Conservation (phyloP, 108 stramenopile genomes). For the Nannochloropsis oceanica region DNA sequence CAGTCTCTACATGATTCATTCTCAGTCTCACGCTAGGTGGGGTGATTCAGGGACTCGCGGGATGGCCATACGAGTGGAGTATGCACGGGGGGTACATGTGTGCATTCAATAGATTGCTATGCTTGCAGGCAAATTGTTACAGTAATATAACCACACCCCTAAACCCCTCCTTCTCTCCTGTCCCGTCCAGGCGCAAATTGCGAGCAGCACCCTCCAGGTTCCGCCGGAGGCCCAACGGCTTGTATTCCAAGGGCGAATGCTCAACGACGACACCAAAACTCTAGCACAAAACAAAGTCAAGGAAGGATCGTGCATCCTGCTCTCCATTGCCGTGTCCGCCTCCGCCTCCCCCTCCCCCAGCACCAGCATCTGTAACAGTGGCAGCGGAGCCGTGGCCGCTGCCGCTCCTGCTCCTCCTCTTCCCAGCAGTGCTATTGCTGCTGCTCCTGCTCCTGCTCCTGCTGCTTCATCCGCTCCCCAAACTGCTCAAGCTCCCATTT, state of each 20-base stretch:
- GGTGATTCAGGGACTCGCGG: no score
- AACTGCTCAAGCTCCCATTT: neutral
- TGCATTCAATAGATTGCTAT: no score
- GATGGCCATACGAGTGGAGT: no score
- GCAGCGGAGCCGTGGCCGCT: no score
- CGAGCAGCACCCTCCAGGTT: slow-evolving; percentile 44
- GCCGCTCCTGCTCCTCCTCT: no score
- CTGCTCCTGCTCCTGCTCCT: neutral
- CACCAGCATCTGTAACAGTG: neutral
- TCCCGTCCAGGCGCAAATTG: neutral
- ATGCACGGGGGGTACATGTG: no score
- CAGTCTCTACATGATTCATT: neutral
- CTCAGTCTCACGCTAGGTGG: no score
- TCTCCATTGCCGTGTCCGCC: slow-evolving; percentile 49
- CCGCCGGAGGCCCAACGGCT: slow-evolving; percentile 46
- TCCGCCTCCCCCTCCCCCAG: neutral
- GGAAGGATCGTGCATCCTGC: slow-evolving; percentile 52
- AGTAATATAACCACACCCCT: no score
- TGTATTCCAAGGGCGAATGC: slow-evolving; percentile 60
- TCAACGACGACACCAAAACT: slow-evolving; percentile 41
- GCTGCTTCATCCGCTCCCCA: neutral
- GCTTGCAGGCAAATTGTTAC: no score
- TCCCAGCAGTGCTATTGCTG: no score
- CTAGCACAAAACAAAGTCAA: slow-evolving; percentile 51
- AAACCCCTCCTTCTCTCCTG: no score